Base-by-base conservation (phyloP, 2,329 filamentous ascomycete genomes). In the Geosmithia flava region DNA sequence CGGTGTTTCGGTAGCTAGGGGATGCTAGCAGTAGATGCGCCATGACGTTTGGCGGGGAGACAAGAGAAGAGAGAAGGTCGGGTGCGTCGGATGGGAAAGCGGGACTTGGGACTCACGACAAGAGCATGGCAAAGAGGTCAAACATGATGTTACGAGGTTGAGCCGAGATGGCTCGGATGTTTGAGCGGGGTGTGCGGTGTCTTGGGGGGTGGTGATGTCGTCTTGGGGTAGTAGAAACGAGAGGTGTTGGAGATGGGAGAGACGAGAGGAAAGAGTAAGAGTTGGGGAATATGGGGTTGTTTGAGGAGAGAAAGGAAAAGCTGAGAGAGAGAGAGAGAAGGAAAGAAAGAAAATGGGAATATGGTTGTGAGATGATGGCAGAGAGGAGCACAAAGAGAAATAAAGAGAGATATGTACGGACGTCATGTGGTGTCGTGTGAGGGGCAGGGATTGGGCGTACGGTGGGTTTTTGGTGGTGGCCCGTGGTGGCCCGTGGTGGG, bases 81-180 rank as follows among this genome's bases (percentile, higher is more conserved):
- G 51, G 51, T 27, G 23, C 23, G 23, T 5, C 23, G 54, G 52
- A 8, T 16, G 20, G 42, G 15, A 3, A 19, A 16, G 11, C 40
- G 20, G 40, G n/a, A n/a, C 7, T 41, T 7, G 39, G 7, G 55
- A 74, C 83, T 70, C 70, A 89, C 85, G 85, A 87, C 64, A 89
- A 70, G 57, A 88, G 71, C 67, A 87, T 85, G 57, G 85, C 80
- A 57, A 89, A 76, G 57, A 88, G 76, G 66, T 85, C 82, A 61
- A 90, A 88, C 84, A 90, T 87, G 66, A 49, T 23, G 29, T 15
- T 10, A 19, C 13, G 29, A 15, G 42, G 42, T 44, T 10, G 7
- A 37, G 33, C 33, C 33, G 3, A 16, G 23, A 27, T 27, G 23
- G 23, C 23, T 27, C 23, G 23, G 23, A 27, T 27, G 23, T 8